Percentiles rank a stretch among this genome's conserved stretches.
Conservation (phyloP, 305 asterid genomes). For the Solanum hybrid region DNA sequence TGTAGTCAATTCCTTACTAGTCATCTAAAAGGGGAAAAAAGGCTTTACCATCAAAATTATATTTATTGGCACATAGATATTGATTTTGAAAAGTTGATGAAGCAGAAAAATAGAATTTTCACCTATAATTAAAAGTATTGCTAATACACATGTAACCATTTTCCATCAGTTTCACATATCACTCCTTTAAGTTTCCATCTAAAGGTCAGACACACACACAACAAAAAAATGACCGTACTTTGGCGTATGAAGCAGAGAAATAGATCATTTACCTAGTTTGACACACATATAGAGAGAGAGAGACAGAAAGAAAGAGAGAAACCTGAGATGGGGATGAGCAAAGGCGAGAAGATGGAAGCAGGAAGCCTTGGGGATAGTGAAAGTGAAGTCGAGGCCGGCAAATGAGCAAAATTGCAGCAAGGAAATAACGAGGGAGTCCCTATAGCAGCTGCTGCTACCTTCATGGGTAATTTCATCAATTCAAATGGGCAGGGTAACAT, state of each 20-base stretch:
- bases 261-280: not conserved
- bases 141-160: not conserved
- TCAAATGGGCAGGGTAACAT: not conserved
- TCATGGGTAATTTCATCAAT: not conserved
- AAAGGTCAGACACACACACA: not conserved
- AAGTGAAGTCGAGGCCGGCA: not conserved
- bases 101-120: not conserved
- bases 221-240: not conserved
- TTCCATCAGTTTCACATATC: not conserved
- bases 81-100: not conserved
- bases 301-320: not conserved
- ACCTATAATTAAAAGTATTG: not conserved
- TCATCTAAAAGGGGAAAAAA: not conserved
- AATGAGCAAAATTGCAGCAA: not conserved
- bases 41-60: not conserved
- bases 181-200: not conserved
- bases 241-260: not conserved
- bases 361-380: not conserved
- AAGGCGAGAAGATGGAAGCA: not conserved
- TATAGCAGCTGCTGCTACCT: not conserved
- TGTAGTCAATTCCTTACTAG: not conserved
- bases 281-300: not conserved
- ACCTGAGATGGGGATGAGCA: not conserved
- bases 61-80: not conserved
- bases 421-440: not conserved